A percentile compares a stretch with the other conserved stretches of the same genome.
phyloP scores from a whole-genome alignment of 768 basidiomycete genomes.

The Psilocybe azurescens region DNA sequence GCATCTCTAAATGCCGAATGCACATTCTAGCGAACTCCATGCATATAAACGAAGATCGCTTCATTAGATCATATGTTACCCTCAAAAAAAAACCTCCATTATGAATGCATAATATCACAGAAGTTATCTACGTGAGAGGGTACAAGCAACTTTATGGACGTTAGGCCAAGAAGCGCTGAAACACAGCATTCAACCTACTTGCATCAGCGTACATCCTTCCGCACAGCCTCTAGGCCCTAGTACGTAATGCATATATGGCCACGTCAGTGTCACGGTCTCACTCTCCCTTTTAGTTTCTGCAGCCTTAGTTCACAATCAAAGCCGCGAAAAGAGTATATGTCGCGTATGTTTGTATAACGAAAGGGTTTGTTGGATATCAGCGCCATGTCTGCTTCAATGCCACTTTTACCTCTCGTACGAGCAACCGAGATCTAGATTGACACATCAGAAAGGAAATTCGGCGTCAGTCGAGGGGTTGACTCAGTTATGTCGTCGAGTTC shows the following conservation, averaged over 20 bases:
- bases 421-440: background rate
- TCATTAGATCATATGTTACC: no score
- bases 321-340: no score
- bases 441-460: background rate
- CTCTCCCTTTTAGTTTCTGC: background rate
- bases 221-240: background rate
- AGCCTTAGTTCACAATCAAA: background rate
- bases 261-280: background rate
- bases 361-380: no score
- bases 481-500: slow-evolving; percentile 1
- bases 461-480: background rate
- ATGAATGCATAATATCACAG: background rate
- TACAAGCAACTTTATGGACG: background rate
- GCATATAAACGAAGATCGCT: no score
- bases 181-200: background rate
- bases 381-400: background rate
- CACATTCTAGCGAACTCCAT: no score
- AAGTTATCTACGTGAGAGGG: background rate
- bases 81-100: background rate
- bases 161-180: background rate
- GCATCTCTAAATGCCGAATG: background rate
- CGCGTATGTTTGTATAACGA: no score
- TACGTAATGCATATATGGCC: background rate
- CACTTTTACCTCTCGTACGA: background rate
- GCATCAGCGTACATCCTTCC: background rate